Conservation (phyloP, 176 grass and related monocot species). For the Panicum miliaceum region DNA sequence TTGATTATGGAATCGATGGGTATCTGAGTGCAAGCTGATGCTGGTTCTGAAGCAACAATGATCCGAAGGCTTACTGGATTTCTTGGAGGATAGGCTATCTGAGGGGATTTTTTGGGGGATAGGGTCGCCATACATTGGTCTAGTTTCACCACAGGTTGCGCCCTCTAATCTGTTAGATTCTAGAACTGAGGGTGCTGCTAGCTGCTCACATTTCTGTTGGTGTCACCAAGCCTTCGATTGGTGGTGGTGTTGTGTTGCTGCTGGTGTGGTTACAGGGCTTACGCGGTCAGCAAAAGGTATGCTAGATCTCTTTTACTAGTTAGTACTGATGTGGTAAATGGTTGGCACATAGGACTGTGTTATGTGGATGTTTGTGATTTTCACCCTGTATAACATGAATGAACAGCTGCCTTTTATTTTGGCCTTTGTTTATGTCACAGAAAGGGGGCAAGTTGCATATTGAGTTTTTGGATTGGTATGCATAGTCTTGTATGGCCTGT, state of each 20-base stretch:
- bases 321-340: constrained; percentile 24
- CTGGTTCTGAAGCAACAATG: constrained; percentile 15
- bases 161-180: neutral
- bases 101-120: neutral
- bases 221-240: constrained; percentile 7
- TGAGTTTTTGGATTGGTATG: neutral
- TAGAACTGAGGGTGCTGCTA: neutral
- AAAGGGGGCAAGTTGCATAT: neutral
- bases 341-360: neutral
- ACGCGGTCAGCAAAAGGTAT: neutral
- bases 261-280: constrained; percentile 12
- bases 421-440: neutral
- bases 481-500: neutral
- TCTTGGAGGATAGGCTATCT: constrained; percentile 33
- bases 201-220: neutral
- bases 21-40: constrained; percentile 6
- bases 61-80: neutral
- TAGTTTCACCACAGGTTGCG: constrained; percentile 26
- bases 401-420: neutral
- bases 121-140: constrained; percentile 19
- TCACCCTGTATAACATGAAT: neutral
- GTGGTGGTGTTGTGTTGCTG: neutral
- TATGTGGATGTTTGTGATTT: neutral
- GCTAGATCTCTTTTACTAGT: neutral
- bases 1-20: constrained; percentile 67